Evolutionary conservation across 768 basidiomycete genomes (phyloP), one percentile per base, ranked within the genome.

Genomic region (Termitomyces sp.): DNA sequence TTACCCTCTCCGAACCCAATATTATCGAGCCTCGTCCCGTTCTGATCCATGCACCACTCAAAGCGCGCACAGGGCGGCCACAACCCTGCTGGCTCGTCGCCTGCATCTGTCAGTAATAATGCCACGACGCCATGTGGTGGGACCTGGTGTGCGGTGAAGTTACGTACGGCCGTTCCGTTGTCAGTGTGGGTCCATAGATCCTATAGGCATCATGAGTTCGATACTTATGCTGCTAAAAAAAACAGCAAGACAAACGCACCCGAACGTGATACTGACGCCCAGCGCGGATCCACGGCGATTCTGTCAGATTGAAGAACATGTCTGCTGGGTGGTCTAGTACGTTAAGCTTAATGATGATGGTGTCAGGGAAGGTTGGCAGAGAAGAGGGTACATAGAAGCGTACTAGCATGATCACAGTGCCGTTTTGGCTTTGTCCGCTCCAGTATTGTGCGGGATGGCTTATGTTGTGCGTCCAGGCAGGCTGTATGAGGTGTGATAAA

Each of bases 161-260:
- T 84, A 16, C 87, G 77, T 19, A 83, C 73, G 1, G 80, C 82
- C 0, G 84, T 88, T 3, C 85, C 86, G 62, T 87, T 88, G 61
- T 85, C 72, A 12, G 85, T 87, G 65, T 89, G 88, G 2, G 82
- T 68, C 88, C 88, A 89, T 3, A 89, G 73, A 63, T 89, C 88
- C 87, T 89, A n/a, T 5, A 23, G 3, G 12, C 8, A 19, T 23
- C 45, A 45, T 21, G 14, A 37, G 17, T 28, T 28, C 28, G 30
- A 16, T 45, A 28, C n/a, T 27, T 23, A 23, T n/a, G 32, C 8
- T 2, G 17, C n/a, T n/a, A n/a, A 41, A 9, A 17, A 19, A 28
- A n/a, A 32, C 8, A 27, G 8, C 16, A 8, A 14, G 23, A 19
- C n/a, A 7, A 16, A 64, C 81, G 37, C 64, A 85, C 84, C 59